Percentiles rank a stretch among this genome's conserved stretches.
Evolutionary conservation across 2,329 filamentous ascomycete species (phyloP).

Genomic region (Pseudovirgaria hyperparasitica): DNA sequence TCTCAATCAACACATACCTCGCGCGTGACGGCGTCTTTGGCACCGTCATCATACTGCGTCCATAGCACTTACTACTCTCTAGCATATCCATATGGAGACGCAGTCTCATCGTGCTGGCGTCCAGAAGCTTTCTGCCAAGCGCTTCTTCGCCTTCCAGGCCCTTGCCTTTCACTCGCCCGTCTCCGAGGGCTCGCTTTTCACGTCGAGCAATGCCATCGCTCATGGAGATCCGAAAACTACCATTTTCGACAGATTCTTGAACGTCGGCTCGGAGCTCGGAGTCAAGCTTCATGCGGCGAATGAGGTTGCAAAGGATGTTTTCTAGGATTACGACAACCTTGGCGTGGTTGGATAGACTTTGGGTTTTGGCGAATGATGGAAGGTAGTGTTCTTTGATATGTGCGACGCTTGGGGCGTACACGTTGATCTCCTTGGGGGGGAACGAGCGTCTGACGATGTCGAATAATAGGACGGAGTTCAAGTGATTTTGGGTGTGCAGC

Average conservation of each 20-base stretch:
- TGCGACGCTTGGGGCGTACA: slow-evolving; percentile 13
- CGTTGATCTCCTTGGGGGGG: slow-evolving; percentile 15
- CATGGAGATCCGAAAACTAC: slow-evolving; percentile 11
- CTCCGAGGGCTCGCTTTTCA: slow-evolving; percentile 34
- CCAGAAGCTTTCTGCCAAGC: slow-evolving; percentile 20
- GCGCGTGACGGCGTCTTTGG: too few relatives aligned
- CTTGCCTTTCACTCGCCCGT: slow-evolving; percentile 37
- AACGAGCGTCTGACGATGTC: slow-evolving; percentile 10
- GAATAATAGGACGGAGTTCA: slow-evolving; percentile 18
- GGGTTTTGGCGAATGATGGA: slow-evolving; percentile 11
- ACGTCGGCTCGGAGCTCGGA: slow-evolving; percentile 12
- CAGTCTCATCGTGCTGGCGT: slow-evolving; percentile 21
- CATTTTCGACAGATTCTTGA: slow-evolving; percentile 16
- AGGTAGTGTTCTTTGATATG: slow-evolving; percentile 18
- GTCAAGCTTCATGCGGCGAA: neutral
- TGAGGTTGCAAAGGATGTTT: slow-evolving; percentile 6
- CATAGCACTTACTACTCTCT: slow-evolving; percentile 12
- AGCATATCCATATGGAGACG: slow-evolving; percentile 20
- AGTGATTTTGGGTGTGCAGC: slow-evolving; percentile 33
- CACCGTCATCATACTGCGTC: too few relatives aligned
- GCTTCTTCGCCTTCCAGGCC: slow-evolving; percentile 22
- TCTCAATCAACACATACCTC: too few relatives aligned
- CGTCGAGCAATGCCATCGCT: slow-evolving; percentile 2
- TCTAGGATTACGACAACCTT: slow-evolving; percentile 22
- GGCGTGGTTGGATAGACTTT: slow-evolving; percentile 19